Evolutionary conservation across 352 stramenopile genomes (phyloP).

Genomic region (Globisporangium ultimum): DNA sequence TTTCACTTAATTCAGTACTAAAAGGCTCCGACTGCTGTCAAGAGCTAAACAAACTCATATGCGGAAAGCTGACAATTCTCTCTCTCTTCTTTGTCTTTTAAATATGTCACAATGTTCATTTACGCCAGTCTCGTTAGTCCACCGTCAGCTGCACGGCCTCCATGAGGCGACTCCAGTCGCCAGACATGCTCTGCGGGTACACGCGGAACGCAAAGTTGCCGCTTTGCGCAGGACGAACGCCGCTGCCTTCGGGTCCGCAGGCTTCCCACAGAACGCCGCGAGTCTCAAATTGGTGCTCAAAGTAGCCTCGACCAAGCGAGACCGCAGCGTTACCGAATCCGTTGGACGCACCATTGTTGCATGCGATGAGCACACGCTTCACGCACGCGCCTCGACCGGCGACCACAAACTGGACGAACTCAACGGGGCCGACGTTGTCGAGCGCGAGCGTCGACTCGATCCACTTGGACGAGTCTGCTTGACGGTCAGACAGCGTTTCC

Average conservation of each 20-base stretch:
- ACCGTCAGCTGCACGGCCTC: no score
- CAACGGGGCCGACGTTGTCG: background rate
- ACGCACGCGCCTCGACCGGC: background rate
- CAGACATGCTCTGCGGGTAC: no score
- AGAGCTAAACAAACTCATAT: no score
- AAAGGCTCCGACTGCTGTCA: no score
- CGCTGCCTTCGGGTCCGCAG: constrained; percentile 1
- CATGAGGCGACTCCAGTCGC: no score
- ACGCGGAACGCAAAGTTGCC: no score
- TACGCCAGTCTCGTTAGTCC: no score
- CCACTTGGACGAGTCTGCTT: background rate
- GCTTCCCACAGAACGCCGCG: background rate
- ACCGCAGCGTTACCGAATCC: background rate
- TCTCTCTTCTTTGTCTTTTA: no score
- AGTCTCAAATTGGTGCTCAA: background rate
- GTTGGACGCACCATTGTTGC: background rate
- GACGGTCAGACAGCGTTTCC: no score
- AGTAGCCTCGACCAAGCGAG: constrained; percentile 2
- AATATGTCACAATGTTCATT: no score
- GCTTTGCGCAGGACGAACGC: background rate
- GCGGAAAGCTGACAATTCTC: no score
- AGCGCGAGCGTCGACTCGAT: background rate
- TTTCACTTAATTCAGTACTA: no score
- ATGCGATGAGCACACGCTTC: background rate
- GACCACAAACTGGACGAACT: background rate